Base-by-base conservation (phyloP, 768 basidiomycete species). In the Mycena vulgaris region DNA sequence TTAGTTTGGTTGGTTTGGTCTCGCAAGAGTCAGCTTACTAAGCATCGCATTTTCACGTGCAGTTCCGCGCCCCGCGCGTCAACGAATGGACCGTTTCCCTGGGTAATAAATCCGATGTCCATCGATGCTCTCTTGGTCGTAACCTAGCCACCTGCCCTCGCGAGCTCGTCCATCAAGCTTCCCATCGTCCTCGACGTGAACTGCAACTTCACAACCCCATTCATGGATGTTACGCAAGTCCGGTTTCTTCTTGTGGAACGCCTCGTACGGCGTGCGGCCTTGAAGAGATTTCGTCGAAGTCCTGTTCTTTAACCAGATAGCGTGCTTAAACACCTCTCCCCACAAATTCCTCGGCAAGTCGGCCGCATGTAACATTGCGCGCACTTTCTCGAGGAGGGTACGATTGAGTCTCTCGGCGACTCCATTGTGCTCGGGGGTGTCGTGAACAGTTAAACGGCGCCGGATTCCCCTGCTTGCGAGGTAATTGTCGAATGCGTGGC, bases 331-430 rank as follows among this genome's bases (percentile, higher is more conserved):
- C 23, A 30, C 30, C 33, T 51, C 49, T 51, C 49, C 49, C 49
- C 49, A 51, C 6, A 51, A 21, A 21, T 51, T 51, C 5, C 17
- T 21, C 16, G 49, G 80, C 0, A 83, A 65, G 64, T 62, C n/a
- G n/a, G n/a, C n/a, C n/a, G n/a, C n/a, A 57, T 76, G 73, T 0
- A 78, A 70, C 75, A 83, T 74, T 0, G 84, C 80, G 0, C 75
- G 68, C 45, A n/a, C 23, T 25, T 47, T 25, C 45, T 25, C n/a
- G 23, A n/a, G 23, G n/a, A 39, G 39, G 3, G 39, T 39, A 16
- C 39, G 14, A 39, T 39, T 39, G 39, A 39, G 39, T 27, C 27
- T 51, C n/a, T 28, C 49, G 49, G 27, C 14, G n/a, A 51, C 19
- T 21, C 23, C 21, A n/a, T 47, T 51, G 28, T 51, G 27, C 49